These are phyloP conservation scores for Arabidopsis arenosa DNA, from an alignment of 345 rosid genomes.

Conservation along the genomic window DNA sequence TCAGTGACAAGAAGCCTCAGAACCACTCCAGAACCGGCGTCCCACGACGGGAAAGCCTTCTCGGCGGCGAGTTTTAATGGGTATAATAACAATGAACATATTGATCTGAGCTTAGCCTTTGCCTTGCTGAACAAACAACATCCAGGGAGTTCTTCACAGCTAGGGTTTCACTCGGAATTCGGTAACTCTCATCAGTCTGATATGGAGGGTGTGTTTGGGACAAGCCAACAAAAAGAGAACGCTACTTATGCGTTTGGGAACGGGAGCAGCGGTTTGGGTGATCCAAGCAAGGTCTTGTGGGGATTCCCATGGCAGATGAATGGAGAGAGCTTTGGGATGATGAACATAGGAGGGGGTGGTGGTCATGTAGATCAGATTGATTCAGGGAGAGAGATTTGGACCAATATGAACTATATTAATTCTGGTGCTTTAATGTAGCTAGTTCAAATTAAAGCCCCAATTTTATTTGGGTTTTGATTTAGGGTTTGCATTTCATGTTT, in stretches of 20 bases:
- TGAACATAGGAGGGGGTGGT: constrained; percentile 44
- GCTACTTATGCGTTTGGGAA: constrained; percentile 38
- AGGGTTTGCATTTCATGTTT: constrained; percentile 31
- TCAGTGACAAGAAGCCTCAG: constrained; percentile 50
- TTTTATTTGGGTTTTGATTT: constrained; percentile 41
- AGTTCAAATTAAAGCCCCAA: constrained; percentile 37
- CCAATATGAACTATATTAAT: constrained; percentile 51
- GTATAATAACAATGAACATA: constrained; percentile 53
- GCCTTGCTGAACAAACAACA: constrained; percentile 74
- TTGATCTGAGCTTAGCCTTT: constrained; percentile 75
- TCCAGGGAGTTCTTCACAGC: constrained; percentile 44
- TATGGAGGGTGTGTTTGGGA: constrained; percentile 41
- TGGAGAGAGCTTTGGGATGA: constrained; percentile 52
- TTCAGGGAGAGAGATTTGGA: constrained; percentile 62
- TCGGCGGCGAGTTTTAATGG: constrained; percentile 46
- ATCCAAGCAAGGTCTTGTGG: constrained; percentile 55
- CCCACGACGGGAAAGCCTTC: constrained; percentile 46
- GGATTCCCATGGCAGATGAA: constrained; percentile 80
- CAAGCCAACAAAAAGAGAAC: constrained; percentile 27
- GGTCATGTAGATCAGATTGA: constrained; percentile 49
- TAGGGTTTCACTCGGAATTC: constrained; percentile 53
- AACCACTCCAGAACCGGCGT: constrained; percentile 45
- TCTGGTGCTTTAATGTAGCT: constrained; percentile 51
- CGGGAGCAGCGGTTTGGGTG: constrained; percentile 52
- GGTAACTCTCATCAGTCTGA: constrained; percentile 41